Evolutionary conservation across 495 filamentous ascomycete genomes (phyloP).

Genomic region (Lasiosphaeriaceae sp.): DNA sequence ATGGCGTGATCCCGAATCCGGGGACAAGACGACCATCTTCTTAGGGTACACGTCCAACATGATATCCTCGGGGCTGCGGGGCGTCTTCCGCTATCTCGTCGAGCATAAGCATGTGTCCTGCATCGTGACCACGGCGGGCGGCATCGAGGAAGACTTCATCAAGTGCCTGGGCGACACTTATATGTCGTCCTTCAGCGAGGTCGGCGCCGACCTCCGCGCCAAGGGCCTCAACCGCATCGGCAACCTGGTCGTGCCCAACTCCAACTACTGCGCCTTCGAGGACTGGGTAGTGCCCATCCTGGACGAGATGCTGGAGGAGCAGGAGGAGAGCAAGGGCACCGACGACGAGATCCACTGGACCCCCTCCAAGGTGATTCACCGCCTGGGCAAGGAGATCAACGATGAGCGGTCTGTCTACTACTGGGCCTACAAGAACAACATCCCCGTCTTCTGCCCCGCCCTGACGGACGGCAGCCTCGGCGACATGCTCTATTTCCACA

Average conservation of each 20-base stretch:
- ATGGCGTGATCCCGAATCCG: constrained; percentile 70
- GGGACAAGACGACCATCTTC: constrained; percentile 81
- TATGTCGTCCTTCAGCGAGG: constrained; percentile 73
- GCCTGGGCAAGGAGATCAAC: constrained; percentile 88
- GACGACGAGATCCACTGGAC: constrained; percentile 83
- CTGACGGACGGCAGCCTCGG: constrained; percentile 91
- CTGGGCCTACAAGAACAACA: constrained; percentile 91
- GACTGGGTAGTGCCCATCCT: constrained; percentile 95
- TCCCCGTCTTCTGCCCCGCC: constrained; percentile 94
- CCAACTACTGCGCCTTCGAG: constrained; percentile 94
- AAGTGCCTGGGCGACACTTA: constrained; percentile 96
- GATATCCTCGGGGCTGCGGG: constrained; percentile 89
- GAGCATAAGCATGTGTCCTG: constrained; percentile 86
- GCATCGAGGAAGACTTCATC: constrained; percentile 95
- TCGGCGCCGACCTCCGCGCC: constrained; percentile 68
- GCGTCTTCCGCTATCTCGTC: constrained; percentile 87
- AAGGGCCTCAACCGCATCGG: constrained; percentile 93
- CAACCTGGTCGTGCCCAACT: constrained; percentile 93
- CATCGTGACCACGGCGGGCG: constrained; percentile 94
- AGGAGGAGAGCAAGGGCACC: constrained; percentile 67
- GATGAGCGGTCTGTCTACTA: constrained; percentile 84
- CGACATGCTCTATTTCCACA: constrained; percentile 98
- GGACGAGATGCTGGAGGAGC: constrained; percentile 86
- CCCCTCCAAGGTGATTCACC: constrained; percentile 77
- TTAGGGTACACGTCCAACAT: constrained; percentile 96